Evolutionary conservation across 148 eudicot genomes (phyloP).

Genomic region (Oxyria digyna): DNA sequence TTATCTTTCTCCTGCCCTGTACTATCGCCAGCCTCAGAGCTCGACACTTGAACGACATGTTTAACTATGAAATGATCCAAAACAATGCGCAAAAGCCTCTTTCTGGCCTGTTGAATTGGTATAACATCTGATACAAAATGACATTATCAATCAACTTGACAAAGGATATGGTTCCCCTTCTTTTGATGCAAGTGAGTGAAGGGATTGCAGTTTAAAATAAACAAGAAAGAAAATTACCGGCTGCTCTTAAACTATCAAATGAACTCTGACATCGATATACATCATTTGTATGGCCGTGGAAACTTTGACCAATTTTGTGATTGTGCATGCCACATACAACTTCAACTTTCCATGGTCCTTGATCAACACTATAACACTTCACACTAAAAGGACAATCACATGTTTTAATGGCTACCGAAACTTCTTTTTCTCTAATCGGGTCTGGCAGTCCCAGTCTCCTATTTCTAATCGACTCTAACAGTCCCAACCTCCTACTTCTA

Average conservation of each 20-base stretch:
- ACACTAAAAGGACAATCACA: not conserved
- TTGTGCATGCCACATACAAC: not conserved
- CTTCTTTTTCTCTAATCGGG: not conserved
- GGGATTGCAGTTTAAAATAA: too few species aligned
- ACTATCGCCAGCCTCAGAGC: slow-evolving; percentile 32
- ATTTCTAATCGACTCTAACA: not conserved
- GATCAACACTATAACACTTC: not conserved
- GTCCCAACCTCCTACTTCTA: not conserved
- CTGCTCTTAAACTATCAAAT: too few species aligned
- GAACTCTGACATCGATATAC: not conserved
- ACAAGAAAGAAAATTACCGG: too few species aligned
- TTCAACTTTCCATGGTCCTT: not conserved
- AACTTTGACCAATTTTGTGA: not conserved
- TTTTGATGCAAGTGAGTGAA: too few species aligned
- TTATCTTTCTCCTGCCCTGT: slow-evolving; percentile 50
- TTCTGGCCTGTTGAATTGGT: slow-evolving; percentile 76
- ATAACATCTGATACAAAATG: slow-evolving; percentile 39
- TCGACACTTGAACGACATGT: slow-evolving; percentile 47
- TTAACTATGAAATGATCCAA: slow-evolving; percentile 60
- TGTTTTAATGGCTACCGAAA: not conserved
- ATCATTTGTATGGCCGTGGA: not conserved
- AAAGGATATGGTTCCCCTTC: not conserved
- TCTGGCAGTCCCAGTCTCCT: not conserved
- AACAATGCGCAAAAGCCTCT: slow-evolving; percentile 66
- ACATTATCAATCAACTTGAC: not conserved